phyloP scores from a whole-genome alignment of 2,329 filamentous ascomycete genomes.

The Exutisphaerella laricina region DNA sequence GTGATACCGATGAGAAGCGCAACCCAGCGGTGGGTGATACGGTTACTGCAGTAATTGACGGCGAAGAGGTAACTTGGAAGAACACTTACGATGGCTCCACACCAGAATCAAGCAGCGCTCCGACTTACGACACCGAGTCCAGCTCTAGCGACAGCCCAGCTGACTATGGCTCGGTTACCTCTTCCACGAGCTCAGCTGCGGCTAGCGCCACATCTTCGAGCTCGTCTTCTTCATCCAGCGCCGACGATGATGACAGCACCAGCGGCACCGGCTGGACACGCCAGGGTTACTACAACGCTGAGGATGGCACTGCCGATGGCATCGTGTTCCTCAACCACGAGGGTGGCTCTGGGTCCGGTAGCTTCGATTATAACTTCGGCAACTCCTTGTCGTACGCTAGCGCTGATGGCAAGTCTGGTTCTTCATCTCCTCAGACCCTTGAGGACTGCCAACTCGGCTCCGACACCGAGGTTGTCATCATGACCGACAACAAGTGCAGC shows the following conservation, averaged over 20 bases:
- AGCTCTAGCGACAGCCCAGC: too few species aligned
- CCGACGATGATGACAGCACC: slow-evolving; percentile 14
- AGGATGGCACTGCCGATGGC: slow-evolving; percentile 42
- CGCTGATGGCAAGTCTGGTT: slow-evolving; percentile 42
- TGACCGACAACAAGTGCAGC: slow-evolving; percentile 47
- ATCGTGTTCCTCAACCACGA: slow-evolving; percentile 55
- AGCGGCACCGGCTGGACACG: slow-evolving; percentile 30
- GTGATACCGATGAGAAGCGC: slow-evolving; percentile 36
- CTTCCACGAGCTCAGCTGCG: slow-evolving; percentile 19
- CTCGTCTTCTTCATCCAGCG: slow-evolving; percentile 12
- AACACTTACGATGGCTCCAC: slow-evolving; percentile 49
- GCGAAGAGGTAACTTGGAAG: slow-evolving; percentile 52
- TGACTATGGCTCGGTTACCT: too few species aligned
- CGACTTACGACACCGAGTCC: slow-evolving; percentile 8
- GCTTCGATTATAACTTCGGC: slow-evolving; percentile 51
- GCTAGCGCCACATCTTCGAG: slow-evolving; percentile 9
- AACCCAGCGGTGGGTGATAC: slow-evolving; percentile 38
- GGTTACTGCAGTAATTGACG: slow-evolving; percentile 56
- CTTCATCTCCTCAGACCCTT: slow-evolving; percentile 46
- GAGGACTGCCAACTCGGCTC: slow-evolving; percentile 47
- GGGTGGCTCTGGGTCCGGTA: slow-evolving; percentile 52
- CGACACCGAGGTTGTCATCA: slow-evolving; percentile 47
- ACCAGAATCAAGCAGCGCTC: slow-evolving; percentile 13
- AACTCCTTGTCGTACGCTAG: slow-evolving; percentile 54
- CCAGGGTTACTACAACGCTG: slow-evolving; percentile 34